Conservation (phyloP, 305 asterid genomes). For the Rubia balearica region DNA sequence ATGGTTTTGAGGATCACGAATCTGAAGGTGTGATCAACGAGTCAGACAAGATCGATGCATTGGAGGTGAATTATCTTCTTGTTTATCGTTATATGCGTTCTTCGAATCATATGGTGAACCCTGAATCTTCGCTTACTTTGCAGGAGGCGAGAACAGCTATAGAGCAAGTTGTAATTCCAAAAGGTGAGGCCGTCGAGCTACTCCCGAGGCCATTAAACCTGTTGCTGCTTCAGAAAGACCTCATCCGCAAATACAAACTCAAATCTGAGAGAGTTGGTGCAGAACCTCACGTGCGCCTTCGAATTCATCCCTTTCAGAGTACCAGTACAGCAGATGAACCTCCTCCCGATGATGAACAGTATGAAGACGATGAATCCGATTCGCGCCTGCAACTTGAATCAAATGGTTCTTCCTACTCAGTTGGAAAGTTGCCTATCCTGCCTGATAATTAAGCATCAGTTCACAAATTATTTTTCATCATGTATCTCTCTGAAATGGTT, state of each 20-base stretch:
- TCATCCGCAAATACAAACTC: slow-evolving; percentile 72
- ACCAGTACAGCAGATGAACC: slow-evolving; percentile 30
- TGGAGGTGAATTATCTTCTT: slow-evolving; percentile 59
- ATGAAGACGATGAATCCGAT: slow-evolving; percentile 29
- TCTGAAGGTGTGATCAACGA: slow-evolving; percentile 61
- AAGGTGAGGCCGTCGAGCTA: slow-evolving; percentile 69
- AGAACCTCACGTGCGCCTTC: slow-evolving; percentile 51
- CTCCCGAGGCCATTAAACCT: slow-evolving; percentile 74
- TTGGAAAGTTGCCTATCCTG: slow-evolving; percentile 65
- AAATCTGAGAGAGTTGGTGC: slow-evolving; percentile 63
- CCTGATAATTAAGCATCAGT: slow-evolving; percentile 33
- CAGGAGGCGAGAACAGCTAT: slow-evolving; percentile 90
- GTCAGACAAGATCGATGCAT: slow-evolving; percentile 77
- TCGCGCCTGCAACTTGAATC: slow-evolving; percentile 26
- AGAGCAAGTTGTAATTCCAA: slow-evolving; percentile 77
- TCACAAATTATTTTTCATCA: background rate
- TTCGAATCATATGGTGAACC: background rate
- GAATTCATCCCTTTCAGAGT: slow-evolving; percentile 52
- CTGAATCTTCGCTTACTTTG: slow-evolving; percentile 13
- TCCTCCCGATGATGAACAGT: slow-evolving; percentile 27
- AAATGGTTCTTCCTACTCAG: slow-evolving; percentile 48
- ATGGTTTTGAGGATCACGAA: slow-evolving; percentile 51
- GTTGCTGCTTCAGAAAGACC: slow-evolving; percentile 77
- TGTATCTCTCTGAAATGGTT: background rate
- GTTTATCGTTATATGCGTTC: background rate